Evolutionary conservation across 306 rosid genomes (phyloP), one percentile per base, ranked within the genome.

Genomic region (Trifolium repens): DNA sequence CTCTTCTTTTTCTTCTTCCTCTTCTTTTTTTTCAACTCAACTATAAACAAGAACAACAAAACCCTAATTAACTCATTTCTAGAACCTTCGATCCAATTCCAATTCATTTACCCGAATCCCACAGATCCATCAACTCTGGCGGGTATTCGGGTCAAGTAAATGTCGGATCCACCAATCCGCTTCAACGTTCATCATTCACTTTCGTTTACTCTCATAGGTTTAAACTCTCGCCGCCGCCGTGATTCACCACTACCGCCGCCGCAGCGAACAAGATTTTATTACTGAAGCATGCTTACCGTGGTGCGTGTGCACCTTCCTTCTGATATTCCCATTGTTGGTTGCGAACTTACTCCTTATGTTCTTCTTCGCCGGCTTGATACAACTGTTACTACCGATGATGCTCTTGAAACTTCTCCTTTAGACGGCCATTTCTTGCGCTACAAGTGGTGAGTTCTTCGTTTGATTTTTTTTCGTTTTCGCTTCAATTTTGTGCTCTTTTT

Each of bases 231-330:
- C 35, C 24, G 30, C 35, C 24, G n/a, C 69, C 32, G 32, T 55
- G 32, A 55, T 19, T 55, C 60, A 53, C 30, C 62, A 9, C 35
- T 34, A 6, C 4, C 9, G 39, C 37, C 16, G 64, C 11, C 62
- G 50, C 9, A 10, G 43, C 39, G 66, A 75, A 65, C 5, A 27
- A 37, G 59, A 66, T 40, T 12, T 34, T 4, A 24, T 50, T 37
- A 87, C 88, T 91, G 91, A 90, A 94, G 89, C 83, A 94, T 94
- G 99, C 92, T 96, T 91, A 89, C 81, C 87, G 98, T 96, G 91
- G 82, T 90, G 57, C 98, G 97, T 9, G 88, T 96, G 89, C 98
- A 96, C 75, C 91, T 96, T 26, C 99, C 99, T 32, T 89, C 99
- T 27, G 99, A 96, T 46, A 96, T 90, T 76, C 99, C 99, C 85